These are phyloP conservation scores for Globisporangium cylindrosporum DNA, from an alignment of 352 stramenopile species.

Conservation along the genomic window DNA sequence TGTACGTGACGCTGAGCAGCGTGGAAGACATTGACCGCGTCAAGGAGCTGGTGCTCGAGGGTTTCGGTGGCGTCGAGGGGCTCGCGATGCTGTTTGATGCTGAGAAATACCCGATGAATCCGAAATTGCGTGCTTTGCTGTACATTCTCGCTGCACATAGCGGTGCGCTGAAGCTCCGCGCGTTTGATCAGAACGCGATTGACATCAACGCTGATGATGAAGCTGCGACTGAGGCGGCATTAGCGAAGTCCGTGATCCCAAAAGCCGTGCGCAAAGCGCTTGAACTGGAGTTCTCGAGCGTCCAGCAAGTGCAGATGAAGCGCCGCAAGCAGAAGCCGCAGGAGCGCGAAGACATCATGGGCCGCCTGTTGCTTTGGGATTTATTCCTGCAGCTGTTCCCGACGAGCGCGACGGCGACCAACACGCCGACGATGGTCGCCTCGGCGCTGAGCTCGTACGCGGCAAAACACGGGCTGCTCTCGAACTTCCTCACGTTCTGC, in stretches of 20 bases:
- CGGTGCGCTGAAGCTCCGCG: constrained; percentile 34
- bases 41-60: constrained; percentile 51
- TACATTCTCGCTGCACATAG: constrained; percentile 62
- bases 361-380: constrained; percentile 72
- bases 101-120: constrained; percentile 43
- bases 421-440: constrained; percentile 42
- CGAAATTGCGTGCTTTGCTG: constrained; percentile 49
- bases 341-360: constrained; percentile 52
- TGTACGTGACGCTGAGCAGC: constrained; percentile 39
- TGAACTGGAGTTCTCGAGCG: constrained; percentile 40
- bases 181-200: constrained; percentile 44
- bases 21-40: constrained; percentile 44
- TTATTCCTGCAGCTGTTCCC: constrained; percentile 83
- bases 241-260: constrained; percentile 65
- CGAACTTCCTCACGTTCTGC: constrained; percentile 60
- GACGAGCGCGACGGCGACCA: constrained; percentile 14
- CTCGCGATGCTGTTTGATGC: constrained; percentile 65
- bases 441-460: constrained; percentile 77
- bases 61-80: constrained; percentile 55
- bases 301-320: constrained; percentile 37
- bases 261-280: constrained; percentile 60
- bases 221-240: constrained; percentile 56
- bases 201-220: constrained; percentile 84
- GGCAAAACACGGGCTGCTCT: constrained; percentile 50
- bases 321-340: constrained; percentile 49